Evolutionary conservation across 2,329 filamentous ascomycete genomes (phyloP), one percentile per base, ranked within the genome.

Genomic region (Macrophomina pseudophaseolina): DNA sequence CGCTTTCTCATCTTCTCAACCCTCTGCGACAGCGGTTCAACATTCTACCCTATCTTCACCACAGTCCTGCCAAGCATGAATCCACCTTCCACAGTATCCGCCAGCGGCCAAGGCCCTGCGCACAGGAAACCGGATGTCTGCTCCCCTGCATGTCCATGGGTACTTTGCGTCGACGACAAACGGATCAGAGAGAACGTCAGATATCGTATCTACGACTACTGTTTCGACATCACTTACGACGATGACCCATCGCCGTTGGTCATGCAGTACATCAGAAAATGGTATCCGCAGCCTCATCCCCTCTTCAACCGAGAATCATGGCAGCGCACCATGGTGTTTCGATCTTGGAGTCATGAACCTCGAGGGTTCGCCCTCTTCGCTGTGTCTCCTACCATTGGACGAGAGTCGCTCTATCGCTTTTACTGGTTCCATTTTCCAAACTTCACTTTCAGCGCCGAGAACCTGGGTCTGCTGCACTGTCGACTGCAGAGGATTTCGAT

Each of bases 361-460:
- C 44, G 42, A 16, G 42, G 44, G 16, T n/a, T 62, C 18, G 18
- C 23, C 4, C 58, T 62, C 12, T 18, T 62, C 7, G 1, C 9
- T 9, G 58, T 62, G n/a, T 49, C 28, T n/a, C n/a, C 2, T 16
- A 23, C 8, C 3, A 28, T 62, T 9, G n/a, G 32, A 5, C 12
- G 4, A 16, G 58, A 62, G 32, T 40, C 30, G 18, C 38, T 7
- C 42, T 62, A 35, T n/a, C 58, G 58, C 30, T 62, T 62, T 30
- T 62, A 48, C 32, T 62, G 58, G 58, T 62, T 62, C 9, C 58
- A 62, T 23, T 38, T 62, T 14, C 42, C 58, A 9, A 62, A 62
- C 7, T 38, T 8, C 11, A 12, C 38, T 9, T 23, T 62, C 9
- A n/a, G 14, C 1, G 2, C 8, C 4, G 6, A 12, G 16, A 14